A percentile compares a stretch with the other conserved stretches of the same genome.
phyloP scores from a whole-genome alignment of 164 flowering plant species.

The Piper betle region DNA sequence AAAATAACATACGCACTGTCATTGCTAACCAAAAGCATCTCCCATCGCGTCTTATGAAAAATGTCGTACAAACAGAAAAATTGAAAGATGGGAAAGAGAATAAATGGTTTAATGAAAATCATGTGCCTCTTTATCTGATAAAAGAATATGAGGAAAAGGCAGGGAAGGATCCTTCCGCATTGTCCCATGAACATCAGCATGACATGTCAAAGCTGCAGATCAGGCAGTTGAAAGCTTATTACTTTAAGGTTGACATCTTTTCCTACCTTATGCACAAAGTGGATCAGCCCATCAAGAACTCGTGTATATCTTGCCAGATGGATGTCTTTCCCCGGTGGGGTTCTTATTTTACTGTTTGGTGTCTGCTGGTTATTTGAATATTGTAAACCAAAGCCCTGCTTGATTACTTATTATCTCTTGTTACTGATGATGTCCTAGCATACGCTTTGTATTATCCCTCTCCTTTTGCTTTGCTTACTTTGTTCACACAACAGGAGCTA shows the following conservation, averaged over 20 bases:
- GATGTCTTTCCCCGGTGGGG: slow-evolving; percentile 53
- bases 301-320: slow-evolving; percentile 57
- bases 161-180: slow-evolving; percentile 13
- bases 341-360: neutral
- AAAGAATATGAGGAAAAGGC: slow-evolving; percentile 60
- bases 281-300: slow-evolving; percentile 33
- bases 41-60: slow-evolving; percentile 85
- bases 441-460: neutral
- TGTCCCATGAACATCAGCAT: slow-evolving; percentile 13
- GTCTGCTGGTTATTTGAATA: neutral
- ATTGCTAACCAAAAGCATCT: slow-evolving; percentile 75
- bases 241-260: slow-evolving; percentile 33
- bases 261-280: slow-evolving; percentile 43
- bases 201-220: slow-evolving; percentile 30
- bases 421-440: neutral
- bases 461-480: neutral
- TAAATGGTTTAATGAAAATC: slow-evolving; percentile 73
- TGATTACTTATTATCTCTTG: neutral
- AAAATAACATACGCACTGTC: slow-evolving; percentile 52
- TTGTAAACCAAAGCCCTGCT: no score
- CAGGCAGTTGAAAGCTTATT: slow-evolving; percentile 40
- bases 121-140: slow-evolving; percentile 72
- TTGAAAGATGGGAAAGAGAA: slow-evolving; percentile 43
- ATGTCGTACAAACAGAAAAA: slow-evolving; percentile 42
- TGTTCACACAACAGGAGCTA: no score